Evolutionary conservation across 495 filamentous ascomycete genomes (phyloP).

Genomic region (Jackrogersella minutella): DNA sequence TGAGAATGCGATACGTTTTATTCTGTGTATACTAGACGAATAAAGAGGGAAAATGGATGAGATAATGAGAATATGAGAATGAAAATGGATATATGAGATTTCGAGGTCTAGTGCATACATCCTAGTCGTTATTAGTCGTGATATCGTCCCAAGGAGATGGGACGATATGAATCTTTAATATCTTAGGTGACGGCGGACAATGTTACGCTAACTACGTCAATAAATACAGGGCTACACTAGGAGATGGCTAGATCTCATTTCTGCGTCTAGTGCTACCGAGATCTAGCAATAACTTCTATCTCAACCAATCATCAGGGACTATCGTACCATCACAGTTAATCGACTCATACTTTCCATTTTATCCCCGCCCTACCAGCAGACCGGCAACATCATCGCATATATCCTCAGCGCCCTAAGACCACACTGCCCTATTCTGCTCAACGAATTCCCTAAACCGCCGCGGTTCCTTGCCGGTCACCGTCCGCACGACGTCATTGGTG

Average conservation of each 20-base stretch:
- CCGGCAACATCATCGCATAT: not conserved
- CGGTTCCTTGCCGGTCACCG: slow-evolving; percentile 48
- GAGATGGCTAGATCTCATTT: not conserved
- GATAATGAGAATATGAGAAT: slow-evolving; percentile 19
- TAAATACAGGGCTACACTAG: not conserved
- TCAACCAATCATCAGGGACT: no score
- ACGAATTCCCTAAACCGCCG: slow-evolving; percentile 47
- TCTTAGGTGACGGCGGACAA: not conserved
- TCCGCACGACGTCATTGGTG: slow-evolving; percentile 50
- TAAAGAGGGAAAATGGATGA: slow-evolving; percentile 4
- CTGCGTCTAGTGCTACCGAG: not conserved
- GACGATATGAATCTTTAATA: not conserved
- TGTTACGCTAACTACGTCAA: not conserved
- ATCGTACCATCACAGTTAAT: no score
- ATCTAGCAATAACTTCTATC: no score
- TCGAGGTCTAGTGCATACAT: not conserved
- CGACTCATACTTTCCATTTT: no score
- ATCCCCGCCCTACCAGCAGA: no score
- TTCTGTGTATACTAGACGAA: slow-evolving; percentile 35
- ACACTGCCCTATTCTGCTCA: slow-evolving; percentile 45
- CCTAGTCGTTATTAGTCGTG: not conserved
- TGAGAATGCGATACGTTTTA: not conserved
- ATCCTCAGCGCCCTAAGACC: slow-evolving; percentile 16
- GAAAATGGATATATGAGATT: not conserved
- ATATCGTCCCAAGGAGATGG: not conserved